A percentile compares a stretch with the other conserved stretches of the same genome.
phyloP scores from a whole-genome alignment of 2,329 filamentous ascomycete genomes.

The Cercospora sesami region DNA sequence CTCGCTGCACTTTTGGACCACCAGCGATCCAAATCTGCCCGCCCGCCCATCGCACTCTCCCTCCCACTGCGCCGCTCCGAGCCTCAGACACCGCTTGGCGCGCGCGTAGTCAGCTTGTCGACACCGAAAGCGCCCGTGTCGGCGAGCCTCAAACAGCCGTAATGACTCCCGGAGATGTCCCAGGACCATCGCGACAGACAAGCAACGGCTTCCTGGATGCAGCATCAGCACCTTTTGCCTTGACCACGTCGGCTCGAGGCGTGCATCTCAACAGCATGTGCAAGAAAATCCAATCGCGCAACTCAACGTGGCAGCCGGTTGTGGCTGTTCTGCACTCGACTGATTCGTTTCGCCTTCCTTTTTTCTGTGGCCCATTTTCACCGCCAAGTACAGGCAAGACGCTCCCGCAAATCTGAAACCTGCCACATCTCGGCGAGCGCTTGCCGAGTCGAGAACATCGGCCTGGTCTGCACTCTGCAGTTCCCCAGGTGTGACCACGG shows the following conservation, averaged over 20 bases:
- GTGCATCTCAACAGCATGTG: not conserved
- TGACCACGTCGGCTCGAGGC: not conserved
- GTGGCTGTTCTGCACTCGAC: not conserved
- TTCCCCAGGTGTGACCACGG: not conserved
- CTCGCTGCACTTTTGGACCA: not conserved
- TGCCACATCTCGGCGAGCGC: not conserved
- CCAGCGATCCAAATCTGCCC: conserved; percentile 3
- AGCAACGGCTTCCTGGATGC: not conserved
- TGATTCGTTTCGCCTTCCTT: not conserved
- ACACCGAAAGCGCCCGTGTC: not conserved
- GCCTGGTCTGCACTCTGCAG: not conserved
- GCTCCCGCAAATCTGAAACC: not conserved
- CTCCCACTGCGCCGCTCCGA: not conserved
- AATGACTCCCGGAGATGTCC: not conserved
- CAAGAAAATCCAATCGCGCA: not conserved
- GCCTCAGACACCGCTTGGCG: not conserved
- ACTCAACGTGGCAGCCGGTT: not conserved
- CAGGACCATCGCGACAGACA: not conserved
- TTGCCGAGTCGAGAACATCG: not conserved
- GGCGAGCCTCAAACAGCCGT: conserved; percentile 4
- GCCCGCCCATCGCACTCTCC: conserved; percentile 3
- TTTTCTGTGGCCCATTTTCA: not conserved
- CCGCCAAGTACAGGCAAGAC: not conserved
- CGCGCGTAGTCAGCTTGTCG: not conserved
- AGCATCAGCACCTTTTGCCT: not conserved